These are phyloP conservation scores for Apiotrichum gracile DNA, from an alignment of 1,284 basidiomycete species.

Conservation along the genomic window DNA sequence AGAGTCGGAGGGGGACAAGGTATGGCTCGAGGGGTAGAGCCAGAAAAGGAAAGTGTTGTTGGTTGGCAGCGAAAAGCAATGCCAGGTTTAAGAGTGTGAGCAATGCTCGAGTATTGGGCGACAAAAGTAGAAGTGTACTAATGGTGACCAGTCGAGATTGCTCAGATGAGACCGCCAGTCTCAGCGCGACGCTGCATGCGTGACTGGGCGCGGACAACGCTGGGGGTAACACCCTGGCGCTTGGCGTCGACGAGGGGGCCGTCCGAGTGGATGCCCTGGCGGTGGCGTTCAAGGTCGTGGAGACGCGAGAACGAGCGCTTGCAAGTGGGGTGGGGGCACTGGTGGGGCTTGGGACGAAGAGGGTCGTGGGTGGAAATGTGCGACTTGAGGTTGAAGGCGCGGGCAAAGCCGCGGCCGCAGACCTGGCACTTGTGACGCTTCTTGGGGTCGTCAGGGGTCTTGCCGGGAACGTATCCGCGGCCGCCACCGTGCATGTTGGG, in stretches of 20 bases:
- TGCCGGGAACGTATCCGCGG: slow-evolving; percentile 46
- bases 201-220: slow-evolving; percentile 42
- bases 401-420: slow-evolving; percentile 47
- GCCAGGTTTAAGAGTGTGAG: slow-evolving; percentile 22
- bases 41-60: slow-evolving; percentile 19
- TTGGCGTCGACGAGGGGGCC: slow-evolving; percentile 47
- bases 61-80: slow-evolving; percentile 36
- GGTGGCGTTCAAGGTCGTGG: slow-evolving; percentile 49
- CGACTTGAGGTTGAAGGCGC: slow-evolving; percentile 49
- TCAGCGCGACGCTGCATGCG: slow-evolving; percentile 40
- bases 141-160: not conserved
- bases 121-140: not conserved
- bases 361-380: slow-evolving; percentile 48
- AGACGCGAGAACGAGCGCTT: slow-evolving; percentile 47
- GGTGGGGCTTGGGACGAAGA: slow-evolving; percentile 45
- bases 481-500: slow-evolving; percentile 45
- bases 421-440: slow-evolving; percentile 48
- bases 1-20: slow-evolving; percentile 26
- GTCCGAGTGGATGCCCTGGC: slow-evolving; percentile 48
- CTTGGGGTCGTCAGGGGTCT: slow-evolving; percentile 48
- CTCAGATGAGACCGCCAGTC: slow-evolving; percentile 37
- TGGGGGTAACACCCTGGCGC: slow-evolving; percentile 41
- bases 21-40: slow-evolving; percentile 35
- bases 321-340: slow-evolving; percentile 45
- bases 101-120: not conserved